Conservation (phyloP, 495 filamentous ascomycete genomes). For the Penicillium bovifimosum region DNA sequence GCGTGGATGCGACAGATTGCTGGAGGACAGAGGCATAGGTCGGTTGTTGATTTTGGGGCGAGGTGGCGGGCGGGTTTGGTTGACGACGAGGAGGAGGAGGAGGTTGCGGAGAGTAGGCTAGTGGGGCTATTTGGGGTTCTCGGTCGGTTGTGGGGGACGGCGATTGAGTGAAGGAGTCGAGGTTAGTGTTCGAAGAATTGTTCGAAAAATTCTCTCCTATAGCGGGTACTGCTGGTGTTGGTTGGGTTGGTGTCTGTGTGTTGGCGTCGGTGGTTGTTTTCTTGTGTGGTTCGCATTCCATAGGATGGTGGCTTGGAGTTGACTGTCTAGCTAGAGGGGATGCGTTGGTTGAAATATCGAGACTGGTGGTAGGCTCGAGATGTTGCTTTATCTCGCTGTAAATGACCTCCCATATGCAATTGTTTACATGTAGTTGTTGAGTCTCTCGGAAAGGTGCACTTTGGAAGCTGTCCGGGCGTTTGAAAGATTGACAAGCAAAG, state of each 20-base stretch:
- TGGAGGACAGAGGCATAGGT: constrained; percentile 8
- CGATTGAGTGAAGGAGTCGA: background rate
- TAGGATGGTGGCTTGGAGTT: background rate
- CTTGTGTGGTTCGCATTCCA: background rate
- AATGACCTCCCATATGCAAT: constrained; percentile 11
- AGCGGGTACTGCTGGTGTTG: no score
- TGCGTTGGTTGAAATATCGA: background rate
- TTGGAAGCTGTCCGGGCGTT: constrained; percentile 1
- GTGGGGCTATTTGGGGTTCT: constrained; percentile 1
- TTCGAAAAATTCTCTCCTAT: no score
- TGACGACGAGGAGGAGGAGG: no score
- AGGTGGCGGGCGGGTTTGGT: no score
- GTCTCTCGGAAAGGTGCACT: constrained; percentile 1
- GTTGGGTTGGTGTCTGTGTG: no score
- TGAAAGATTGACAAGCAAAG: constrained; percentile 7
- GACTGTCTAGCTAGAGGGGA: background rate
- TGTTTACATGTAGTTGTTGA: constrained; percentile 3
- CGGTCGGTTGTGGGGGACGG: constrained; percentile 3
- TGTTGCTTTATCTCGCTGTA: constrained; percentile 8
- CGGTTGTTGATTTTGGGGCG: constrained; percentile 5
- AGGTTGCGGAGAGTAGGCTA: constrained; percentile 3
- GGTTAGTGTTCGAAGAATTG: background rate
- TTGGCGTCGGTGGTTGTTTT: no score
- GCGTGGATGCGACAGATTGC: background rate
- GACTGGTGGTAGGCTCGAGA: constrained; percentile 2